Conservation (phyloP, 805 yeast genomes). For the Geotrichum ghanense region DNA sequence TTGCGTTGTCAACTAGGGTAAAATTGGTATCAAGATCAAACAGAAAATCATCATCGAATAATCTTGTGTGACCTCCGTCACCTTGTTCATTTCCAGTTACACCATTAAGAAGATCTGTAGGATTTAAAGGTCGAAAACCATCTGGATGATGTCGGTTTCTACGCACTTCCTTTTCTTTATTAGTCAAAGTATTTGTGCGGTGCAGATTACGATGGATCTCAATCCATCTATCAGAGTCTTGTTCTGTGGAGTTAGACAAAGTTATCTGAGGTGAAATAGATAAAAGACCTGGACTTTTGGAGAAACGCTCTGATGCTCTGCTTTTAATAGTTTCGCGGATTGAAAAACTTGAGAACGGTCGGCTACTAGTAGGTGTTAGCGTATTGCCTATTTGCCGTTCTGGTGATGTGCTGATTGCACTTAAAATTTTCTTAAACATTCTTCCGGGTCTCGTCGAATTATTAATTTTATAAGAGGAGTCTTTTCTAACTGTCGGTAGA, state of each 20-base stretch:
- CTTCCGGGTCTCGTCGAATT: too few species aligned
- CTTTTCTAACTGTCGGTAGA: too few species aligned
- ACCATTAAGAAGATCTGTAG: conserved; percentile 14
- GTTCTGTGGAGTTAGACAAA: not conserved
- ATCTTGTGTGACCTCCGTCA: conserved; percentile 9
- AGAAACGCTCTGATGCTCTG: too few species aligned
- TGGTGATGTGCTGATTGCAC: too few species aligned
- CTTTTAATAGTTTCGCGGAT: too few species aligned
- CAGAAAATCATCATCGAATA: conserved; percentile 4
- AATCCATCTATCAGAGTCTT: conserved; percentile 32
- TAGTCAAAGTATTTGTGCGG: conserved; percentile 59
- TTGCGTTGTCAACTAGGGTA: conserved; percentile 20
- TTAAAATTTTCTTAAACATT: too few species aligned
- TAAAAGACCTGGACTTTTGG: too few species aligned
- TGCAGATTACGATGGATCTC: conserved; percentile 51
- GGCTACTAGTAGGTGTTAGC: too few species aligned
- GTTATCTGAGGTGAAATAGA: too few species aligned
- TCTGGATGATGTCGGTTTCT: conserved; percentile 41
- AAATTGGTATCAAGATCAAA: conserved; percentile 9
- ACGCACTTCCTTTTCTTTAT: conserved; percentile 58
- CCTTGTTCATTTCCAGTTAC: conserved; percentile 19
- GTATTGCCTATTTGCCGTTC: too few species aligned
- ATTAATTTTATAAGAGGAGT: too few species aligned
- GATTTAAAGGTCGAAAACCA: conserved; percentile 58
- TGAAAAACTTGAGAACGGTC: too few species aligned